A percentile compares a stretch with the other conserved stretches of the same genome.
Evolutionary conservation across 2,329 filamentous ascomycete species (phyloP).

Genomic region (Aspergillus quadrilineatus): DNA sequence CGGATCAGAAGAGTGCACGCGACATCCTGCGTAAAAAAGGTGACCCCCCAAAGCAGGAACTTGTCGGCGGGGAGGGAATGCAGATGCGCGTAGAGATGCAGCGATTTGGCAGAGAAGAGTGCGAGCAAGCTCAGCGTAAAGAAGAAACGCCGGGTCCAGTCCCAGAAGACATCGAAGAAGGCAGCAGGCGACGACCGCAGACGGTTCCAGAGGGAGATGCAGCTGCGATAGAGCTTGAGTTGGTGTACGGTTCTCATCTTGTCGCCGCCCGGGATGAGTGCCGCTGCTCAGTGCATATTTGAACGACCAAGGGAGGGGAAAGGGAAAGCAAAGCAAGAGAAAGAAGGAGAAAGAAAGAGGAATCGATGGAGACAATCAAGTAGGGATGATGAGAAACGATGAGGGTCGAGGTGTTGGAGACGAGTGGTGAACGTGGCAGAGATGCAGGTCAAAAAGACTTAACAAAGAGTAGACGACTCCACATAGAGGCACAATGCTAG

Average conservation of each 20-base stretch:
- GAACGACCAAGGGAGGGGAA: not conserved
- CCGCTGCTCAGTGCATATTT: constrained; percentile 2
- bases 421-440: not conserved
- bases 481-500: not conserved
- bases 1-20: constrained; percentile 26
- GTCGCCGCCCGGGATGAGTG: constrained; percentile 1
- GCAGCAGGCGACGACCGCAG: constrained; percentile 18
- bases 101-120: constrained; percentile 27
- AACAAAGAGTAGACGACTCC: not conserved
- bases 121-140: constrained; percentile 30
- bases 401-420: not conserved
- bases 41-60: constrained; percentile 29
- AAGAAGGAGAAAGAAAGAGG: not conserved
- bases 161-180: constrained; percentile 27
- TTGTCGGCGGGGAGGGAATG: constrained; percentile 25
- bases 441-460: not conserved
- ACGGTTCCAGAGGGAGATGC: constrained; percentile 4
- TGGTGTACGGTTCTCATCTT: constrained; percentile 9
- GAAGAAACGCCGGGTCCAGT: constrained; percentile 31
- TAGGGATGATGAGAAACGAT: too few relatives aligned
- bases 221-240: constrained; percentile 4
- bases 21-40: constrained; percentile 34
- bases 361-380: too few relatives aligned
- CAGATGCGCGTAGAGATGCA: constrained; percentile 31
- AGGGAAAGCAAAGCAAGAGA: not conserved